A percentile compares a stretch with the other conserved stretches of the same genome.
Conservation (phyloP, 2,329 filamentous ascomycete species). For the Penicillium fuscoglaucum region DNA sequence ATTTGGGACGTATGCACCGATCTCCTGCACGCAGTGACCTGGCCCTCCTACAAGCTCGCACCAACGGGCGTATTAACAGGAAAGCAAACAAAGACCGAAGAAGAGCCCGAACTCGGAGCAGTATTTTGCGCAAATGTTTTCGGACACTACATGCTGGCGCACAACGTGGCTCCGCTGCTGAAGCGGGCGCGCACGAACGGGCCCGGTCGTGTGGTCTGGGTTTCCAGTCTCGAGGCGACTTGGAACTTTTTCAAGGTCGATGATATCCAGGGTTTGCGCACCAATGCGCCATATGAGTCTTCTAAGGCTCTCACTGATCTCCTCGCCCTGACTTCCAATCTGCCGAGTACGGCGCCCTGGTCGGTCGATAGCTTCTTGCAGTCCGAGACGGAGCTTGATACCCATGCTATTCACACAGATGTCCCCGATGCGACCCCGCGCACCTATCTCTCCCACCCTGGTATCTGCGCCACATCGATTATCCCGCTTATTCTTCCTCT, state of each 20-base stretch:
- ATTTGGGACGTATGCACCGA: slow-evolving; percentile 61
- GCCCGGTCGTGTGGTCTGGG: slow-evolving; percentile 76
- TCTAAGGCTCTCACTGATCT: slow-evolving; percentile 86
- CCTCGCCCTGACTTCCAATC: slow-evolving; percentile 69
- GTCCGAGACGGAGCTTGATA: slow-evolving; percentile 21
- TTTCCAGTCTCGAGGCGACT: slow-evolving; percentile 75
- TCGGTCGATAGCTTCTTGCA: slow-evolving; percentile 54
- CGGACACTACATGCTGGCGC: slow-evolving; percentile 87
- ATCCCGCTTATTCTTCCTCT: slow-evolving; percentile 72
- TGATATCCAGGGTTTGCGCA: slow-evolving; percentile 74
- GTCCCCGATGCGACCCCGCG: slow-evolving; percentile 49
- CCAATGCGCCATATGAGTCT: slow-evolving; percentile 72
- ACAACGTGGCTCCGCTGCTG: slow-evolving; percentile 76
- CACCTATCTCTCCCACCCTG: slow-evolving; percentile 81
- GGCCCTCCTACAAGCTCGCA: slow-evolving; percentile 73
- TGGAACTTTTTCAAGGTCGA: slow-evolving; percentile 57
- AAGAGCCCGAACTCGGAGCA: slow-evolving; percentile 67
- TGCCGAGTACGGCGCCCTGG: slow-evolving; percentile 63
- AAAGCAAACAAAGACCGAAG: slow-evolving; percentile 45
- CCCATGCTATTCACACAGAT: slow-evolving; percentile 5
- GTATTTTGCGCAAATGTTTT: slow-evolving; percentile 93
- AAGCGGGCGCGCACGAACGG: slow-evolving; percentile 46
- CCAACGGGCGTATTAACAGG: slow-evolving; percentile 56
- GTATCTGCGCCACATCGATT: slow-evolving; percentile 79
- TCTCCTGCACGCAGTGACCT: slow-evolving; percentile 68